Base-by-base conservation (phyloP, 345 rosid species). In the Combretum micranthum region DNA sequence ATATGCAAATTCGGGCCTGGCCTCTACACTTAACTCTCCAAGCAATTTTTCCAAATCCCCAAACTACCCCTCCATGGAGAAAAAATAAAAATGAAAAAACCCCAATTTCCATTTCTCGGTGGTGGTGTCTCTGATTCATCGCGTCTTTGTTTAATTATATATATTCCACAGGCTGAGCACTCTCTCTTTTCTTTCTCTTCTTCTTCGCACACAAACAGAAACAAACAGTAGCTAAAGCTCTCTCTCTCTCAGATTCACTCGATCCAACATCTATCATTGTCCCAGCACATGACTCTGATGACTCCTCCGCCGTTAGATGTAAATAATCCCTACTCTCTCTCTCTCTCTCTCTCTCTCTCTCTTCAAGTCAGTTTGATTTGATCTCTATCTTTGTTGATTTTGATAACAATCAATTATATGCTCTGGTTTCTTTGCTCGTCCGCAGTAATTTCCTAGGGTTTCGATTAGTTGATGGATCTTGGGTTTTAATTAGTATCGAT, bases 251-350 rank as follows among this genome's bases (percentile, higher is more conserved):
- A 23, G 64, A 62, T 51, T 59, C 55, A 52, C 47, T 53, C 56
- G 75, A 76, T 71, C 79, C 61, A 49, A 56, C 69, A 57, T 22
- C 47, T 56, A 54, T 19, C 67, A 9, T 3, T 17, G 21, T 50
- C 12, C 48, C 58, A 44, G 21, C 70, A 32, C 66, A 80, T 80
- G 85, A 80, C 85, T 72, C 72, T 80, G 72, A 77, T 74, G 77
- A 67, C 85, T 64, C 76, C 85, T 65, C 73, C 85, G 20, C 78
- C 82, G 25, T 42, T 77, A 22, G 78, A 80, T 57, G 82, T 77
- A n/a, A 80, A 47, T 47, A 0, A 37, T 50, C 42, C n/a, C 16
- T 39, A 39, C n/a, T n/a, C n/a, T n/a, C n/a, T n/a, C n/a, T n/a
- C n/a, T n/a, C 45, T 46, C 57, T 4, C 79, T 14, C 62, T 16